Base-by-base conservation (phyloP, 768 basidiomycete species). In the Hebeloma cylindrosporum region DNA sequence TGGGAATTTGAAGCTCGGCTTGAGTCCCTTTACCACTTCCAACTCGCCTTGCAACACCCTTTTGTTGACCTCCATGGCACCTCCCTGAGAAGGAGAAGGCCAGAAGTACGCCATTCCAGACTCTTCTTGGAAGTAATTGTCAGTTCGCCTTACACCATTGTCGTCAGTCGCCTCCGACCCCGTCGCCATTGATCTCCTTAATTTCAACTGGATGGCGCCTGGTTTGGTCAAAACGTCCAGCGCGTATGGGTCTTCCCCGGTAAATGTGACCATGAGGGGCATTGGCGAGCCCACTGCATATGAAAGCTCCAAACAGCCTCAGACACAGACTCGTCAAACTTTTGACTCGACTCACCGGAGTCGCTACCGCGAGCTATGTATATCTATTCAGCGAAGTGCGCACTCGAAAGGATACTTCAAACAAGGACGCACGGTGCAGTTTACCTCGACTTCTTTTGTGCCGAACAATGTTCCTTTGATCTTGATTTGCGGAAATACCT, bases 251-350 rank as follows among this genome's bases (percentile, higher is more conserved):
- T 81, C 75, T 2, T 58, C 48, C 18, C 74, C 65, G 17, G 54
- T 64, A 23, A 82, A 51, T 3, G 73, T 75, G n/a, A 82, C 45
- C 30, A 63, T 58, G 6, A 83, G 58, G 7, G 79, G 79, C 4
- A 82, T 68, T 0, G 73, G 69, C 6, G 75, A 73, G 5, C 76
- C 77, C n/a, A 73, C 57, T 9, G 77, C 69, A 57, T 71, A 81
- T 4, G 65, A 69, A 9, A 79, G 63, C 79, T 82, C 17, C 10
- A 2, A 11, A 26, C 7, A 14, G 3, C n/a, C 16, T 17, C 26
- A 11, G 16, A 39, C 7, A 11, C 26, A 14, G 7, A 14, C 28
- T 25, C n/a, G 17, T 44, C 5, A 11, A 10, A 10, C 9, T 17
- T 10, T 25, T n/a, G 16, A 5, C 10, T 11, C 10, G 5, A 43